phyloP scores from a whole-genome alignment of 2,329 filamentous ascomycete species.

The Beauveria sp. region DNA sequence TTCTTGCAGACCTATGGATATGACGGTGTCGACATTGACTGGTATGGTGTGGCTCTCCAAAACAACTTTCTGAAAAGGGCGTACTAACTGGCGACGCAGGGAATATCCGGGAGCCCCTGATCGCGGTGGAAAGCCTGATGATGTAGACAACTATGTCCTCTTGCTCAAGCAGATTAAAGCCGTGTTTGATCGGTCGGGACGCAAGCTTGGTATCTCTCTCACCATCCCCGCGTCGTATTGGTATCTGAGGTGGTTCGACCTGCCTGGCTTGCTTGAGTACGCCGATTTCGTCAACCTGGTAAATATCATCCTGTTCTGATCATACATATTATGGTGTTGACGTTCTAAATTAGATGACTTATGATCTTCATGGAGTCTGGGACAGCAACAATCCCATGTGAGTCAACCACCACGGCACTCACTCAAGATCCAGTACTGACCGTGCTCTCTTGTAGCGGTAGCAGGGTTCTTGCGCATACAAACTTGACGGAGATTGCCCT shows the following conservation, averaged over 20 bases:
- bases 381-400: slow-evolving; percentile 24
- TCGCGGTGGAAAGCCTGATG: slow-evolving; percentile 16
- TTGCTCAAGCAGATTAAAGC: slow-evolving; percentile 14
- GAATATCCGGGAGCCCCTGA: slow-evolving; percentile 14
- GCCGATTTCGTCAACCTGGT: too few species aligned
- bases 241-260: slow-evolving; percentile 22
- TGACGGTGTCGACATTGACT: neutral
- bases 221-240: slow-evolving; percentile 22
- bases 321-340: too few species aligned
- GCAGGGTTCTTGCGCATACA: slow-evolving; percentile 31
- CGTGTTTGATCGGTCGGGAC: neutral
- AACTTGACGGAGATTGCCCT: slow-evolving; percentile 39
- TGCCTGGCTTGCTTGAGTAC: slow-evolving; percentile 7
- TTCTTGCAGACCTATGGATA: neutral
- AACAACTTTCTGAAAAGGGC: too few species aligned
- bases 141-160: slow-evolving; percentile 17
- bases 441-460: slow-evolving; percentile 13
- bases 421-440: too few species aligned
- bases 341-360: slow-evolving; percentile 23
- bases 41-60: neutral
- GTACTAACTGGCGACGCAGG: slow-evolving; percentile 4
- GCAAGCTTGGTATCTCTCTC: slow-evolving; percentile 16
- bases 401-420: too few species aligned
- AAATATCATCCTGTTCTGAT: too few species aligned
- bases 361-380: slow-evolving; percentile 36